Percentiles rank a stretch among this genome's conserved stretches.
These are phyloP conservation scores for Zygosaccharomyces rouxii DNA, from an alignment of 805 yeast species.

Conservation along the genomic window DNA sequence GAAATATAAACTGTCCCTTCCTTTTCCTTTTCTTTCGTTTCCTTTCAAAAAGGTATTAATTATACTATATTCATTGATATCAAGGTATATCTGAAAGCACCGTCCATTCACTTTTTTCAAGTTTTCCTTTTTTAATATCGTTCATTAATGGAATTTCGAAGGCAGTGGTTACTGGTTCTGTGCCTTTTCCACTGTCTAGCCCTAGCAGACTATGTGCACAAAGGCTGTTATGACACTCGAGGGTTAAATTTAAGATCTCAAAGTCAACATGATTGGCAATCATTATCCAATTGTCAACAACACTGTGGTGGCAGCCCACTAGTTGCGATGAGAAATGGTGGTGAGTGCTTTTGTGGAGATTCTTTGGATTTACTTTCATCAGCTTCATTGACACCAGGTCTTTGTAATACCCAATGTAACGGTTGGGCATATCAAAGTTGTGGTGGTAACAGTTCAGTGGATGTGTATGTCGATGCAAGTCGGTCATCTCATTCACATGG, in stretches of 20 bases:
- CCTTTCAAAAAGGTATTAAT: neutral
- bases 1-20: neutral
- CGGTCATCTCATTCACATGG: neutral
- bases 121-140: neutral
- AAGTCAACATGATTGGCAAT: constrained; percentile 54
- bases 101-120: neutral
- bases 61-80: neutral
- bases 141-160: constrained; percentile 6
- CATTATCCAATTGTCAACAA: constrained; percentile 51
- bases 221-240: constrained; percentile 37
- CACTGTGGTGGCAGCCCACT: constrained; percentile 48
- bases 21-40: constrained; percentile 1
- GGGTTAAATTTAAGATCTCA: constrained; percentile 26
- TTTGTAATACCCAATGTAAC: constrained; percentile 47
- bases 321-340: constrained; percentile 51
- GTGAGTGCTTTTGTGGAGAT: constrained; percentile 65
- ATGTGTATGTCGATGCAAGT: constrained; percentile 41
- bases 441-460: constrained; percentile 52
- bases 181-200: constrained; percentile 2
- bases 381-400: constrained; percentile 34
- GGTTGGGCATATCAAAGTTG: constrained; percentile 64
- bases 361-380: constrained; percentile 27
- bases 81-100: neutral
- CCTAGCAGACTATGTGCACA: constrained; percentile 6
- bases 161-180: constrained; percentile 3